Conservation (phyloP, 1,284 basidiomycete genomes). For the Athelia sp. region DNA sequence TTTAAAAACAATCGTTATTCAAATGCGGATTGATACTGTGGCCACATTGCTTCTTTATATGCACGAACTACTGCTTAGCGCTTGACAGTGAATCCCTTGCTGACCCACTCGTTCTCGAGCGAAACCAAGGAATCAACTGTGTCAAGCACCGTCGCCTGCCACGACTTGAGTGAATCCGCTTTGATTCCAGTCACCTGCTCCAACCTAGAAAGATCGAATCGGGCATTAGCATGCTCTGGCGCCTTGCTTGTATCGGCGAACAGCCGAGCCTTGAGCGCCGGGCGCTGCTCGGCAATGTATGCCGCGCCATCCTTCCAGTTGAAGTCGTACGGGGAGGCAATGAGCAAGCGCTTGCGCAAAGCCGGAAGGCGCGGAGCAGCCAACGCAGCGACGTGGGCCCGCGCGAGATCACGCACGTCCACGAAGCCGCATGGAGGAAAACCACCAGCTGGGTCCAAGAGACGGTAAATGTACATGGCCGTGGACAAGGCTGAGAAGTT, state of each 20-base stretch:
- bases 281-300: constrained; percentile 3
- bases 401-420: constrained; percentile 20
- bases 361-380: neutral
- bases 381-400: constrained; percentile 14
- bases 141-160: neutral
- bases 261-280: too few relatives aligned
- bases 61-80: too few relatives aligned
- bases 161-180: neutral
- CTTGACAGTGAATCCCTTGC: too few relatives aligned
- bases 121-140: neutral
- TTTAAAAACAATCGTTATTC: too few relatives aligned
- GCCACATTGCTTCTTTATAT: too few relatives aligned
- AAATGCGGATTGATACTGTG: too few relatives aligned
- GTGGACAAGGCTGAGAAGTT: constrained; percentile 3
- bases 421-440: constrained; percentile 7
- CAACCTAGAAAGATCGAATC: neutral
- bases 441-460: constrained; percentile 13
- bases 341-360: constrained; percentile 5
- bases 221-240: too few relatives aligned
- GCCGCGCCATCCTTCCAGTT: constrained; percentile 7
- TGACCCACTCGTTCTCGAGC: too few relatives aligned
- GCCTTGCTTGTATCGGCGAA: too few relatives aligned
- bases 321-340: constrained; percentile 4
- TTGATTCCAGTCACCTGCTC: neutral
- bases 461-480: constrained; percentile 14